Percentiles rank a stretch among this genome's conserved stretches.
Conservation (phyloP, 441 rosid species). For the Gossypium schwendimanii region DNA sequence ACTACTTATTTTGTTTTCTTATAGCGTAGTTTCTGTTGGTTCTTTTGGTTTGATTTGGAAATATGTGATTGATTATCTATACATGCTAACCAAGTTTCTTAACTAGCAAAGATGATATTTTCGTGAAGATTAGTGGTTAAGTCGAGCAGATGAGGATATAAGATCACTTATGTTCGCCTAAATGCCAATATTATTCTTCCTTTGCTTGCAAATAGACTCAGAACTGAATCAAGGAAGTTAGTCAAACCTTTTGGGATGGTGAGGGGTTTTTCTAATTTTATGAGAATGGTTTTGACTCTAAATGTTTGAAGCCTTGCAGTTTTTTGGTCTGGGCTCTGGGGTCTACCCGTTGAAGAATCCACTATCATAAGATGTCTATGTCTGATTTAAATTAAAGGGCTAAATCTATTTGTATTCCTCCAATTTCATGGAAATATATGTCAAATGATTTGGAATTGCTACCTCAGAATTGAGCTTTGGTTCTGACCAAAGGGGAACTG, state of each 20-base stretch:
- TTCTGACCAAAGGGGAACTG: neutral
- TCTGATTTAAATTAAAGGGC: neutral
- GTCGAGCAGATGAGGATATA: neutral
- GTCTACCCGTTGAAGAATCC: neutral
- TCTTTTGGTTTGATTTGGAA: neutral
- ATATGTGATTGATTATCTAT: neutral
- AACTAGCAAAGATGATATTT: neutral
- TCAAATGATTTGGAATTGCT: neutral
- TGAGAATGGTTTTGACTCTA: neutral
- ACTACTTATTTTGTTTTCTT: neutral
- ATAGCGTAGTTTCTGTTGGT: neutral
- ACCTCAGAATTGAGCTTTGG: neutral
- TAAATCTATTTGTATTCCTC: neutral
- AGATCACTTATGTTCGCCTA: neutral
- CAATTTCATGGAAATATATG: neutral
- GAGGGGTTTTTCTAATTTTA: neutral
- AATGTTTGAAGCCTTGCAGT: constrained; percentile 3
- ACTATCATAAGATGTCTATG: neutral
- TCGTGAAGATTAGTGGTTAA: neutral
- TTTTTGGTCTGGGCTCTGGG: neutral
- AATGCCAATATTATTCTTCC: neutral
- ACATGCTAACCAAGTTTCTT: neutral
- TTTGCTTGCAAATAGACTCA: neutral
- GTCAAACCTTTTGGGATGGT: neutral
- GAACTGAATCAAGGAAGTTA: neutral